Conservation (phyloP, 1,139 yeast species). For the Chernovozyma aurita region DNA sequence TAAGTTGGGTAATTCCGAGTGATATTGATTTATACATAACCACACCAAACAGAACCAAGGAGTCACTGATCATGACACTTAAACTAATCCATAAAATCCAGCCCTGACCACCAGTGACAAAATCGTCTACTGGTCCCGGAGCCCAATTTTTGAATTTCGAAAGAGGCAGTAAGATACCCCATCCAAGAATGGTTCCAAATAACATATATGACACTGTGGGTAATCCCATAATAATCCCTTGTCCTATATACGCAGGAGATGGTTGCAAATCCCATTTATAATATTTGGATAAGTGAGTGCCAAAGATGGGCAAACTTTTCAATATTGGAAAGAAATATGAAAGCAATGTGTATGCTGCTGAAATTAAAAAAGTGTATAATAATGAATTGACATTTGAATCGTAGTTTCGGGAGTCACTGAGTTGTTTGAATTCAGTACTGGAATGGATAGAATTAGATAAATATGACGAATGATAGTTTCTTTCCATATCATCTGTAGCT, state of each 20-base stretch:
- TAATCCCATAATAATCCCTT: constrained; percentile 95
- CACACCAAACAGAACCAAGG: constrained; percentile 73
- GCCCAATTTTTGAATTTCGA: constrained; percentile 77
- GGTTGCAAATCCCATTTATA: constrained; percentile 91
- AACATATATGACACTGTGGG: constrained; percentile 91
- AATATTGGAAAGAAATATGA: constrained; percentile 73
- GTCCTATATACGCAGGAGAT: constrained; percentile 96
- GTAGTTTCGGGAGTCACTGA: constrained; percentile 23
- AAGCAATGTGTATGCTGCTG: constrained; percentile 67
- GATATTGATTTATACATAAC: constrained; percentile 47
- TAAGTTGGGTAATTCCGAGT: constrained; percentile 4
- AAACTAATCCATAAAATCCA: constrained; percentile 96
- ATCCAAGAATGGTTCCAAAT: constrained; percentile 83
- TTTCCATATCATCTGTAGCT: constrained; percentile 3
- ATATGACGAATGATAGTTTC: constrained; percentile 2
- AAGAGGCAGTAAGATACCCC: constrained; percentile 86
- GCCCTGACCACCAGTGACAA: constrained; percentile 93
- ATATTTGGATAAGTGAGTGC: constrained; percentile 52
- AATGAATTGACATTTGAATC: constrained; percentile 56
- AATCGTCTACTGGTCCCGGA: constrained; percentile 82
- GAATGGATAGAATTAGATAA: constrained; percentile 13
- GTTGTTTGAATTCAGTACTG: constrained; percentile 4
- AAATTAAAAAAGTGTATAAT: constrained; percentile 55
- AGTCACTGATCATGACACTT: constrained; percentile 91
- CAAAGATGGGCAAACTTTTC: constrained; percentile 72